These are phyloP conservation scores for Geotrichum siamense DNA, from an alignment of 1,139 yeast species.

Conservation along the genomic window DNA sequence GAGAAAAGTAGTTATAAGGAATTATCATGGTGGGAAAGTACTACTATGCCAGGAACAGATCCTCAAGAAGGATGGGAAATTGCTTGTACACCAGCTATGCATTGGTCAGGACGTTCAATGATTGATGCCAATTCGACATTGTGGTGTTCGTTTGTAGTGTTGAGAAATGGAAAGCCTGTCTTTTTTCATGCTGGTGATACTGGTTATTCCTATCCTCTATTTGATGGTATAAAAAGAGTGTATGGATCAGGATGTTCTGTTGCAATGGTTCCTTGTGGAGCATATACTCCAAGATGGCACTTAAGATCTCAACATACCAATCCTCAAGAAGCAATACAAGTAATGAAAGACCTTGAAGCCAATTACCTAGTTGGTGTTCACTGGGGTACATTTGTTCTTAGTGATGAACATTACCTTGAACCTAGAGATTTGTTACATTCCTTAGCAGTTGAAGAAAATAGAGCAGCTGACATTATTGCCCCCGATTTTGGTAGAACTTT, in stretches of 20 bases:
- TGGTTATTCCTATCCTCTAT: slow-evolving; percentile 71
- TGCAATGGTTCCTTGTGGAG: slow-evolving; percentile 86
- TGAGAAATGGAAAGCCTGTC: slow-evolving; percentile 58
- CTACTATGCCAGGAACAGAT: slow-evolving; percentile 36
- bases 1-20: slow-evolving; percentile 48
- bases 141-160: slow-evolving; percentile 80
- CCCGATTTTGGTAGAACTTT: slow-evolving; percentile 51
- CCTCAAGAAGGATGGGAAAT: slow-evolving; percentile 57
- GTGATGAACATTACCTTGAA: slow-evolving; percentile 81
- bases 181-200: slow-evolving; percentile 94
- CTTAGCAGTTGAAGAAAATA: slow-evolving; percentile 25
- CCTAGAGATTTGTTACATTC: slow-evolving; percentile 50
- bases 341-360: slow-evolving; percentile 57
- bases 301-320: slow-evolving; percentile 82
- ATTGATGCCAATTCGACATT: slow-evolving; percentile 71
- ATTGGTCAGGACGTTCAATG: slow-evolving; percentile 85
- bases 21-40: slow-evolving; percentile 88
- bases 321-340: slow-evolving; percentile 67
- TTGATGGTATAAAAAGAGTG: slow-evolving; percentile 52
- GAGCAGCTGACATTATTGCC: slow-evolving; percentile 39
- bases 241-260: slow-evolving; percentile 59
- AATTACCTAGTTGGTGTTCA: slow-evolving; percentile 76
- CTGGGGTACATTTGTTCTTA: slow-evolving; percentile 90
- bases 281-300: slow-evolving; percentile 93
- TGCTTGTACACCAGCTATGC: slow-evolving; percentile 94